Base-by-base conservation (phyloP, 768 basidiomycete genomes). In the Cyclocybe aegerita region DNA sequence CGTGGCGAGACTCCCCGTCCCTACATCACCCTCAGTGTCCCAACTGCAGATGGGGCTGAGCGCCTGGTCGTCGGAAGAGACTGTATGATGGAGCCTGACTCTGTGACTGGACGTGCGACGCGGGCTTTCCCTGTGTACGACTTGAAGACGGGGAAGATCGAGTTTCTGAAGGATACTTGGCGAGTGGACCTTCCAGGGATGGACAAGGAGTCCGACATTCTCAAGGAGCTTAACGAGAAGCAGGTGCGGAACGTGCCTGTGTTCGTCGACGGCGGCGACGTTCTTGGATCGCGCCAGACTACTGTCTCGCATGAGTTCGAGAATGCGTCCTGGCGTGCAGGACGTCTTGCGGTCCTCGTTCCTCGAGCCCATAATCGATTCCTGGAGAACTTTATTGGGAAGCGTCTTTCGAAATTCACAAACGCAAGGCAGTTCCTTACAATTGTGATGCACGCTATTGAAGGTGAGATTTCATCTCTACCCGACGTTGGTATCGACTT, bases 151-250 rank as follows among this genome's bases (percentile, higher is more conserved):
- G 47, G 46, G 4, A 35, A 46, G 37, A 38, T 61, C 7, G 60
- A 60, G 6, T 67, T 65, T 46, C 39, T 70, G 15, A 70, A 67
- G 54, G 69, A 70, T 44, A 50, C 43, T 14, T 70, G 69, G 69
- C 45, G 64, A 23, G 15, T 37, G 1, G 31, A 36, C 34, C 36
- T 31, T n/a, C 30, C 17, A 3, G 56, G 50, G 14, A 40, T 51
- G 16, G 34, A 48, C 33, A 48, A 58, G 8, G 69, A 69, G 46
- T 49, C 44, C 7, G 56, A 57, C 5, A 57, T 61, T 15, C 55
- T 65, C 14, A 31, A 15, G 14, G 29, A 37, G 15, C 50, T 64
- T 12, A 52, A 61, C 6, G 30, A 50, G 9, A 35, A 34, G 16
- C 33, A 47, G 1, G 53, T 68, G 9, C 31, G 15, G 1, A 35